Conservation (phyloP, 2,329 filamentous ascomycete genomes). For the Sphaerostilbella broomeana region DNA sequence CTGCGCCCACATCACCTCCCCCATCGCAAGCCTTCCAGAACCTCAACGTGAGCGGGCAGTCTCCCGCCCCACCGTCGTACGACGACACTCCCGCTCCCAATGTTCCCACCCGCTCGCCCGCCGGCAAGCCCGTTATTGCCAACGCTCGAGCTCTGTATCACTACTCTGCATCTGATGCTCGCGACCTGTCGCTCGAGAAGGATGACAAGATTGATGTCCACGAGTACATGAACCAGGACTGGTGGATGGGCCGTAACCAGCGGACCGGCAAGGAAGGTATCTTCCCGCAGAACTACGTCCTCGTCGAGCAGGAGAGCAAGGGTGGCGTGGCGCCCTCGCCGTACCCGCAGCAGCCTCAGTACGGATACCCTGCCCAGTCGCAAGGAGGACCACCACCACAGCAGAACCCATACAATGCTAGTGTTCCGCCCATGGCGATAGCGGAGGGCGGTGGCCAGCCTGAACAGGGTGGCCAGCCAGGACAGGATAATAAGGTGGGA, state of each 20-base stretch:
- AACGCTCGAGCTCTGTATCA: slow-evolving; percentile 76
- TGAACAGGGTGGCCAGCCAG: slow-evolving; percentile 27
- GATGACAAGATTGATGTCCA: slow-evolving; percentile 75
- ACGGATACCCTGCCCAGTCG: slow-evolving; percentile 20
- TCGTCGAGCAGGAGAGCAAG: slow-evolving; percentile 58
- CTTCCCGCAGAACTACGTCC: slow-evolving; percentile 88
- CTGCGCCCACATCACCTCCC: slow-evolving; percentile 21
- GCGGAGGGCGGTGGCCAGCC: slow-evolving; percentile 47
- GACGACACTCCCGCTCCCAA: slow-evolving; percentile 38
- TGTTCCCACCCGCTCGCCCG: slow-evolving; percentile 32
- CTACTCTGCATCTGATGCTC: slow-evolving; percentile 71
- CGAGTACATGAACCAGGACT: slow-evolving; percentile 94
- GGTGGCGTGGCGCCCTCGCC: slow-evolving; percentile 29
- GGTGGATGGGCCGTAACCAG: slow-evolving; percentile 88
- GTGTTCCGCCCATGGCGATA: slow-evolving; percentile 70
- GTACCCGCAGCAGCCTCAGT: slow-evolving; percentile 32
- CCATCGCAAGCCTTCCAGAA: slow-evolving; percentile 37
- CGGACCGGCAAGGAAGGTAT: slow-evolving; percentile 82
- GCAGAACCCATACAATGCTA: slow-evolving; percentile 58
- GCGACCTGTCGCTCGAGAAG: slow-evolving; percentile 73
- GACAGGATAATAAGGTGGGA: slow-evolving; percentile 54
- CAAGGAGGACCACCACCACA: slow-evolving; percentile 38
- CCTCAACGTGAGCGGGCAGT: slow-evolving; percentile 29
- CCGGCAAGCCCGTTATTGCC: slow-evolving; percentile 54
- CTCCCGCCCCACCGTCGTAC: slow-evolving; percentile 46